phyloP scores from a whole-genome alignment of 2,329 filamentous ascomycete genomes.

The Bipolaris victoriae region DNA sequence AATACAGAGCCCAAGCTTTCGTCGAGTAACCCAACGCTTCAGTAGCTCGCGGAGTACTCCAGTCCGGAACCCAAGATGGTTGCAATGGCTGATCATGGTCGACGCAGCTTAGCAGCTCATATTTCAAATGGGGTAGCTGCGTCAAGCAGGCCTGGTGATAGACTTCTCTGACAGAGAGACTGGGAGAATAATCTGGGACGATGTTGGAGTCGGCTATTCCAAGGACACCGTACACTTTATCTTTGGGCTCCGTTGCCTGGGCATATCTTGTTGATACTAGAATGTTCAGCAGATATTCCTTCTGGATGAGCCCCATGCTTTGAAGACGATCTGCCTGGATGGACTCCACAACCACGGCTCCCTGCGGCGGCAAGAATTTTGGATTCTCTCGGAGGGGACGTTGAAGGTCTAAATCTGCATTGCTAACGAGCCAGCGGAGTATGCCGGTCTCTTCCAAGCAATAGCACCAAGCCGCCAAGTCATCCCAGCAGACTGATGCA shows the following conservation, averaged over 20 bases:
- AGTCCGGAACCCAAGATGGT: conserved; percentile 36
- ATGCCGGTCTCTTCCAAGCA: conserved; percentile 19
- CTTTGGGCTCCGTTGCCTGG: conserved; percentile 27
- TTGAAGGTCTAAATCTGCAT: conserved; percentile 6
- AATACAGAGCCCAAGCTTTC: conserved; percentile 27
- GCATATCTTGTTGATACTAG: conserved; percentile 34
- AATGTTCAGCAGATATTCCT: conserved; percentile 14
- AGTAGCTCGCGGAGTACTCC: conserved; percentile 29
- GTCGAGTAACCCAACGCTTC: conserved; percentile 30
- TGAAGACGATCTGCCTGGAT: conserved; percentile 21
- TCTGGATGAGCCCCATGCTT: not conserved
- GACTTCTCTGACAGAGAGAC: conserved; percentile 20
- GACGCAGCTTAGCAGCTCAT: conserved; percentile 28
- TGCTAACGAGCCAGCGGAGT: conserved; percentile 14
- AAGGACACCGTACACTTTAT: conserved; percentile 36
- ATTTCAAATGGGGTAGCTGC: conserved; percentile 13
- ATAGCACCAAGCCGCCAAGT: conserved; percentile 28
- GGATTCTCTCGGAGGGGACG: not conserved
- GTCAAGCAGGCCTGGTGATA: conserved; percentile 26
- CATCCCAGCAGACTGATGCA: conserved; percentile 25
- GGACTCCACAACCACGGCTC: conserved; percentile 14
- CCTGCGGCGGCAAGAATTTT: conserved; percentile 3
- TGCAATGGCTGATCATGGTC: conserved; percentile 27
- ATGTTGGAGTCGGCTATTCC: conserved; percentile 23
- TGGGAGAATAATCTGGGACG: conserved; percentile 21